phyloP scores from a whole-genome alignment of 1,284 basidiomycete species.

The Tetrapyrgos nigripes region DNA sequence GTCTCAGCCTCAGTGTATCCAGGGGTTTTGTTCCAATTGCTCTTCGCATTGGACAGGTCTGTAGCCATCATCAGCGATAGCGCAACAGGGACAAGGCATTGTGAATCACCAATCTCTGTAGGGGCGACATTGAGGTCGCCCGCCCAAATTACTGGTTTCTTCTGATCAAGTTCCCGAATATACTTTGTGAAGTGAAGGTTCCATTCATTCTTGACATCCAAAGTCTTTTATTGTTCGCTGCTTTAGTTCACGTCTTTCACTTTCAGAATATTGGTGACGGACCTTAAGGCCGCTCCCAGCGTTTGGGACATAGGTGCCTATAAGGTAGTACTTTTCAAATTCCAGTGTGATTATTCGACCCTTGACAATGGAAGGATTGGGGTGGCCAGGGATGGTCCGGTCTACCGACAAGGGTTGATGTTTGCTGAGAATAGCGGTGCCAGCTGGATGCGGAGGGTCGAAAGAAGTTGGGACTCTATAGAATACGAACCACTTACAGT shows the following conservation, averaged over 20 bases:
- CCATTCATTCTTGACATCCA: constrained; percentile 80
- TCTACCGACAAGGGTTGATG: constrained; percentile 72
- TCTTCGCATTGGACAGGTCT: constrained; percentile 72
- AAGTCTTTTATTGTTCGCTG: constrained; percentile 50
- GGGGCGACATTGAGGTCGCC: constrained; percentile 91
- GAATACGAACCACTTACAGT: constrained; percentile 54
- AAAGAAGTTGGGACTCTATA: not conserved
- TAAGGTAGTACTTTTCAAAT: constrained; percentile 73
- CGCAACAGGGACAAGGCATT: not conserved
- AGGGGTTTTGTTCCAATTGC: constrained; percentile 82
- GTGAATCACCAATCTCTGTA: constrained; percentile 63
- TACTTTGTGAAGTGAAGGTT: constrained; percentile 78
- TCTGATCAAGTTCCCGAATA: constrained; percentile 72
- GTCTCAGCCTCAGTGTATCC: constrained; percentile 86
- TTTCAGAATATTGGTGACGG: constrained; percentile 11
- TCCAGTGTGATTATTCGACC: constrained; percentile 85
- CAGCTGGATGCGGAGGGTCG: constrained; percentile 53
- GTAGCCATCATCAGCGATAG: constrained; percentile 1
- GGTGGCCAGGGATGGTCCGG: constrained; percentile 75
- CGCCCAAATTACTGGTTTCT: constrained; percentile 89
- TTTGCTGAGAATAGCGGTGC: constrained; percentile 85
- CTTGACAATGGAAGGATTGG: constrained; percentile 65
- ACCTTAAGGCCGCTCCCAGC: constrained; percentile 85
- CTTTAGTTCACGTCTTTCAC: not conserved
- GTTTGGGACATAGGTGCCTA: constrained; percentile 91